Evolutionary conservation across 2,329 filamentous ascomycete species (phyloP), one percentile per base, ranked within the genome.

Genomic region (Fusarium subtropicale): DNA sequence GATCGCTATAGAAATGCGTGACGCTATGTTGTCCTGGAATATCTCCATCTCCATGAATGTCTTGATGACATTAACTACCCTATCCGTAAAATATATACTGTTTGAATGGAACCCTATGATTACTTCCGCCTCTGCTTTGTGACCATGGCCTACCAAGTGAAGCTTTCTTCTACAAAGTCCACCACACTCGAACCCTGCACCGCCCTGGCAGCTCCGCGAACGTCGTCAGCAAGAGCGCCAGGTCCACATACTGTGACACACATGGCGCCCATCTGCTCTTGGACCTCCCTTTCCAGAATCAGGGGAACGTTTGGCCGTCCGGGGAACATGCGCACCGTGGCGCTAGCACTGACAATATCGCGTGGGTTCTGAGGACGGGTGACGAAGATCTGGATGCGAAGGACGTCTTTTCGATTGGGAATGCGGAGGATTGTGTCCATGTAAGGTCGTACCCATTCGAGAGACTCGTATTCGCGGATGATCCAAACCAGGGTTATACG

Each of bases 401-500:
- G 86, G 31, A 97, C 86, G 51, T 97, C 93, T 61, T 92, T 89
- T 56, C 94, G 90, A 72, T 90, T 87, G 15, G 93, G 91, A 86
- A 97, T 91, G 58, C 87, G 86, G 33, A 98, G 85, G 56, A 98
- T 81, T 57, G 83, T 80, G 71, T 91, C 87, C 87, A 91, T 90
- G 91, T 92, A 98, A 7, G 93, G 92, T 10, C 93, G 89, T 62
- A 97, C 92, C 95, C 96, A 98, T 79, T 97, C 93, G 10, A 98
- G 87, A 59, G 95, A 90, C 75, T 97, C 91, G 38, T 92, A 91
- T 57, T 94, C 93, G 66, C 96, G 93, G 69, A 98, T 92, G 75
- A 97, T 91, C 96, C 96, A 98, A 64, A 97, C 88, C 10, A 98
- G 88, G 2, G 91, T 92, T 47, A 98, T 82, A 41, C 91, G 89